A percentile compares a stretch with the other conserved stretches of the same genome.
phyloP scores from a whole-genome alignment of 2,329 filamentous ascomycete species.

The Hypomyces perniciosus region DNA sequence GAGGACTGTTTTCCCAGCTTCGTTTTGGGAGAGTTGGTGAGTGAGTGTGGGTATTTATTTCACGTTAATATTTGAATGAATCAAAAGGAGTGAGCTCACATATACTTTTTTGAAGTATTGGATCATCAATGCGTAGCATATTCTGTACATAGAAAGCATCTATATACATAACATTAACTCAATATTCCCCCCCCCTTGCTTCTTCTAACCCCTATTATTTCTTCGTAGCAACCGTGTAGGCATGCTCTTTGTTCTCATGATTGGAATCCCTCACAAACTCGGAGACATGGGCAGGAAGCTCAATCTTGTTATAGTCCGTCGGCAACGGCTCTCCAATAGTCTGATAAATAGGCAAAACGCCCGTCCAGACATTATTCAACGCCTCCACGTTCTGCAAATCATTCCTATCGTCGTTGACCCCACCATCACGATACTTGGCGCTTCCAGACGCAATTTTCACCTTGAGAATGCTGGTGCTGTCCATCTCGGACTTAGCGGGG shows the following conservation, averaged over 20 bases:
- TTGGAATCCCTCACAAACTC: conserved; percentile 37
- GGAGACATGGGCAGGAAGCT: conserved; percentile 56
- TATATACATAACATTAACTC: conserved; percentile 1
- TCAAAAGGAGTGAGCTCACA: too few species aligned
- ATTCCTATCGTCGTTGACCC: conserved; percentile 48
- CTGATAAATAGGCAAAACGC: conserved; percentile 57
- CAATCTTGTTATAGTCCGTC: conserved; percentile 52
- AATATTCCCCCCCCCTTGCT: background rate
- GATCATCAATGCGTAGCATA: too few species aligned
- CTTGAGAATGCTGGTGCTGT: conserved; percentile 65
- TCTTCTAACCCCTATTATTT: conserved; percentile 3
- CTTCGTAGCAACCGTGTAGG: conserved; percentile 21
- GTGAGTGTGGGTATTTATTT: background rate
- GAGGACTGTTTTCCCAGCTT: conserved; percentile 70
- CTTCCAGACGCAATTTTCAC: conserved; percentile 65
- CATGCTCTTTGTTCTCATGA: conserved; percentile 24
- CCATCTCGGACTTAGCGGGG: conserved; percentile 67
- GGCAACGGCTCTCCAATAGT: conserved; percentile 58
- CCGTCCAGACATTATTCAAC: conserved; percentile 45
- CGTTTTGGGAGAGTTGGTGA: conserved; percentile 84
- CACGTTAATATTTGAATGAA: background rate
- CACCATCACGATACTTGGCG: conserved; percentile 65
- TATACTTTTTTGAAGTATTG: too few species aligned
- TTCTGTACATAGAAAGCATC: background rate
- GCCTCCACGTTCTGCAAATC: conserved; percentile 41